Evolutionary conservation across 2,329 filamentous ascomycete species (phyloP), one percentile per base, ranked within the genome.

Genomic region (Sporothrix pallida): DNA sequence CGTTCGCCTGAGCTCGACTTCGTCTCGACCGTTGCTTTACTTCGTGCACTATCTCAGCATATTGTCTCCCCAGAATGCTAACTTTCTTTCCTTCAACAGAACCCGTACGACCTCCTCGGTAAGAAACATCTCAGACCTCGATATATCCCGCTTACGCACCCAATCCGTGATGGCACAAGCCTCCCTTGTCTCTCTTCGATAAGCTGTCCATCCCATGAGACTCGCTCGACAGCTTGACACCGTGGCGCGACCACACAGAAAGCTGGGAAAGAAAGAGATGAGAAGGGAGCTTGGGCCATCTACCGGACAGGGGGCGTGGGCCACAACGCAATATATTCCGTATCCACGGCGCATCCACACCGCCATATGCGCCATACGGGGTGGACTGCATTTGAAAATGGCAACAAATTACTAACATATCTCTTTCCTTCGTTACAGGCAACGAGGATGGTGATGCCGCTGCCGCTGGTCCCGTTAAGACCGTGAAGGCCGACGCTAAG

Each of bases 31-130:
- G 23, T 17, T 10, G 10, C 23, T 46, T 48, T 15, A 13, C 20
- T 13, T 46, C n/a, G 8, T 5, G 17, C 12, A 2, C 15, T 9
- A 7, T 23, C n/a, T 20, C 44, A 26, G 44, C 2, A 42, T n/a
- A 7, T 23, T 17, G 9, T 2, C 31, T 26, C 37, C 12, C 8
- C 63, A 67, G 23, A 37, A 20, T 70, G 65, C 73, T 76, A 50
- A 76, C 74, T 17, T 37, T 37, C 65, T 72, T 62, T 31, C 72
- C 62, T 65, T 44, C 54, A 56, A 37, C 79, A 98, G 96, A 99
- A 99, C 90, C 91, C 93, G 82, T 98, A 93, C 90, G 95, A 96
- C 90, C 92, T 97, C 87, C 94, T 99, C 89, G 95, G 96, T 98
- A 97, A 77, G 74, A 62, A 71, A 9, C 13, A 26, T 42, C 37